phyloP scores from a whole-genome alignment of 345 rosid genomes.

The Citrus maxima region DNA sequence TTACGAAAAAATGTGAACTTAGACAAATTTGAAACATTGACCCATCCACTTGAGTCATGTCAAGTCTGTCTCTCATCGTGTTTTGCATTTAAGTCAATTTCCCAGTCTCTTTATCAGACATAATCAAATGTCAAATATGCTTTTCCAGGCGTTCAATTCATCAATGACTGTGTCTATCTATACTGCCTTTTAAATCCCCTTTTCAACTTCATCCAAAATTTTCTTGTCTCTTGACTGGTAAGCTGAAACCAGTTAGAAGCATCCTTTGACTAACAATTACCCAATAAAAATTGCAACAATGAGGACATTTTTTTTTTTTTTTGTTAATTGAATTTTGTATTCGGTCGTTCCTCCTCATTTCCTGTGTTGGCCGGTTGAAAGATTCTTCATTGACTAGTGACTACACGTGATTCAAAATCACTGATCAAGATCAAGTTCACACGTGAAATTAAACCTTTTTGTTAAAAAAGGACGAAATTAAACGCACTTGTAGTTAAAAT shows the following conservation, averaged over 20 bases:
- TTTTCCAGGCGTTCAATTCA: background rate
- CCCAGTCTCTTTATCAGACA: background rate
- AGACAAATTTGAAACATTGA: too few relatives aligned
- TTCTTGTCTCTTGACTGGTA: background rate
- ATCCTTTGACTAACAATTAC: background rate
- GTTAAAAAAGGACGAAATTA: too few relatives aligned
- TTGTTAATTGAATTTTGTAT: background rate
- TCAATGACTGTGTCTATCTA: background rate
- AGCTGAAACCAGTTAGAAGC: background rate
- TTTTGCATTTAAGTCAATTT: background rate
- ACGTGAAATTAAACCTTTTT: background rate
- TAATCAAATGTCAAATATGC: background rate
- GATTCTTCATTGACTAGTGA: slow-evolving; percentile 15
- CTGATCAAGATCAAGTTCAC: slow-evolving; percentile 8
- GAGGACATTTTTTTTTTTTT: background rate
- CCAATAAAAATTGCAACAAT: background rate
- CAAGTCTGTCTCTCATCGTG: background rate
- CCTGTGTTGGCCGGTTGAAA: background rate
- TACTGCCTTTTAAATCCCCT: background rate
- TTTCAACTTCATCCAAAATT: too few relatives aligned
- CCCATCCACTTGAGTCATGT: too few relatives aligned
- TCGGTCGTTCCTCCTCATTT: slow-evolving; percentile 11
- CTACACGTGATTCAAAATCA: slow-evolving; percentile 1
- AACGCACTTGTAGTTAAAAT: background rate
- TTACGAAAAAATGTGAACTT: too few relatives aligned